Conservation (phyloP, 2,329 filamentous ascomycete genomes). For the Magnaporthales sp. region DNA sequence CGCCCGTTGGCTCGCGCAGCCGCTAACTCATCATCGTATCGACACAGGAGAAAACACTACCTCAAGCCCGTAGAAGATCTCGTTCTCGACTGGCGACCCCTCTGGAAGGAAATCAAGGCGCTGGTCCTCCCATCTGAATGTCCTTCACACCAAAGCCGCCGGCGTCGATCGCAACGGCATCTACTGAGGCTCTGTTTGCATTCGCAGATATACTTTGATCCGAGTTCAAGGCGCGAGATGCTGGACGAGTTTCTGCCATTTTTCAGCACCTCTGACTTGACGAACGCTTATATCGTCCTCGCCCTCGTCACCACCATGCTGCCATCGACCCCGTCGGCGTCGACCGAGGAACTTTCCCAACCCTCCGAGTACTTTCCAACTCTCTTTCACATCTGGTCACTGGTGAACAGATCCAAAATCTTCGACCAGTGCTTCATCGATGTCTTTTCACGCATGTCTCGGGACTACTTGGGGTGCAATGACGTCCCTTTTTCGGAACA, state of each 20-base stretch:
- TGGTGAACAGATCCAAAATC: constrained; percentile 80
- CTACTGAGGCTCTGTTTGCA: constrained; percentile 86
- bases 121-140: constrained; percentile 83
- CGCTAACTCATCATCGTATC: constrained; percentile 3
- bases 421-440: constrained; percentile 86
- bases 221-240: constrained; percentile 73
- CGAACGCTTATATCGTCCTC: constrained; percentile 88
- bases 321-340: constrained; percentile 71
- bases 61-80: constrained; percentile 84
- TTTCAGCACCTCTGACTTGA: constrained; percentile 83
- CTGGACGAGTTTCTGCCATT: constrained; percentile 73
- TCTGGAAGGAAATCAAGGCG: constrained; percentile 88
- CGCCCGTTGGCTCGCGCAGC: not conserved
- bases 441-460: constrained; percentile 75
- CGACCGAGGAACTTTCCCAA: constrained; percentile 64
- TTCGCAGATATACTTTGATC: constrained; percentile 87
- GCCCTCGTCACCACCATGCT: constrained; percentile 80
- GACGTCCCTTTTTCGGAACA: constrained; percentile 76
- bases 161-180: constrained; percentile 49
- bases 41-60: constrained; percentile 80
- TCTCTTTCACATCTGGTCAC: constrained; percentile 92
- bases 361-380: constrained; percentile 87
- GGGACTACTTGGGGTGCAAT: constrained; percentile 68
- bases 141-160: constrained; percentile 50
- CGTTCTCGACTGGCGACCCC: constrained; percentile 82